phyloP scores from a whole-genome alignment of 2,329 filamentous ascomycete species.

The Microcera coccophila region DNA sequence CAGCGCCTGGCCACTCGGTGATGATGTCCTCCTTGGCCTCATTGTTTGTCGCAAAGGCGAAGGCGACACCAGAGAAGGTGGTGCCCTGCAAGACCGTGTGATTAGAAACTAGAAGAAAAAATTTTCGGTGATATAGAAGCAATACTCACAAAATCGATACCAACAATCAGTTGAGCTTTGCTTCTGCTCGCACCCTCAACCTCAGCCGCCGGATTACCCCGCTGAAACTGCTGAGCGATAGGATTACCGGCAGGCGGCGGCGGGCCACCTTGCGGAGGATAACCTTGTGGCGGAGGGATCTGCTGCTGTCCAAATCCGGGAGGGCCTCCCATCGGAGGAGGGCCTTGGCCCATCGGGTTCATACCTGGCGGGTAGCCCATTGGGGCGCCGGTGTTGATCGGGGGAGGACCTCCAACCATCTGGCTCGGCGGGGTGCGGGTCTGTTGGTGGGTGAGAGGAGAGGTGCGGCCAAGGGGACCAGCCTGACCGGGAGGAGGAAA shows the following conservation, averaged over 20 bases:
- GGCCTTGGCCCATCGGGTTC: slow-evolving; percentile 40
- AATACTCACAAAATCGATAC: slow-evolving; percentile 87
- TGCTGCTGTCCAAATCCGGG: slow-evolving; percentile 40
- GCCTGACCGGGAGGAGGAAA: slow-evolving; percentile 46
- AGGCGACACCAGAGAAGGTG: slow-evolving; percentile 95
- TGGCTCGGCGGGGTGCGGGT: slow-evolving; percentile 55
- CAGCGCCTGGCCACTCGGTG: slow-evolving; percentile 96
- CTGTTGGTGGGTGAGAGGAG: slow-evolving; percentile 45
- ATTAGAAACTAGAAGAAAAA: too few species aligned
- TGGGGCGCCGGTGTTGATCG: slow-evolving; percentile 62
- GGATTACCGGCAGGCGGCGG: slow-evolving; percentile 36
- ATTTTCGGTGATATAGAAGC: too few species aligned
- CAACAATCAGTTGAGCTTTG: slow-evolving; percentile 96
- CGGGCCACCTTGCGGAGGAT: slow-evolving; percentile 41
- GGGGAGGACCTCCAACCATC: slow-evolving; percentile 61
- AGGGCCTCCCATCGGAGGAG: slow-evolving; percentile 36
- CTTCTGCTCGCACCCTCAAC: slow-evolving; percentile 84
- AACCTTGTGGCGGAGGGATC: slow-evolving; percentile 33
- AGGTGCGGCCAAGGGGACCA: slow-evolving; percentile 50
- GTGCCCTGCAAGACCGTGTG: slow-evolving; percentile 67
- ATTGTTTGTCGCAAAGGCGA: slow-evolving; percentile 94
- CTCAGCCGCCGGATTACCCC: slow-evolving; percentile 58
- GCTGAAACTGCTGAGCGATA: slow-evolving; percentile 41
- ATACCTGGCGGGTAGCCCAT: slow-evolving; percentile 59
- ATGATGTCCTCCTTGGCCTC: slow-evolving; percentile 99